Evolutionary conservation across 75 land plant species (phyloP).

Genomic region (Selaginella tamariscina): DNA sequence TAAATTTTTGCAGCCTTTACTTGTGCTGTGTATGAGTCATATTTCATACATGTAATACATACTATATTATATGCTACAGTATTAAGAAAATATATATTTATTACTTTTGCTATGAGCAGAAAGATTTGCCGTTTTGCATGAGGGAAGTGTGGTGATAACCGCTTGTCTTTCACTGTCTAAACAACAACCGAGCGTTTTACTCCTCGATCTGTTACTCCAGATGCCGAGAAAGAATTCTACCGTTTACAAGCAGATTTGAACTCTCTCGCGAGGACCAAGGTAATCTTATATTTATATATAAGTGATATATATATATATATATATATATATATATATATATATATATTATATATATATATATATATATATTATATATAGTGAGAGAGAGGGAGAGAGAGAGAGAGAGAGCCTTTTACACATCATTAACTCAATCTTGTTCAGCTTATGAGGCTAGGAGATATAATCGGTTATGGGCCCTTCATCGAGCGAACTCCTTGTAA

Average conservation of each 20-base stretch:
- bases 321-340: too few relatives aligned
- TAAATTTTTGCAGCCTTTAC: constrained; percentile 14
- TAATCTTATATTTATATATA: too few relatives aligned
- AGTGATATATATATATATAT: too few relatives aligned
- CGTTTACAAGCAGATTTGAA: constrained; percentile 79
- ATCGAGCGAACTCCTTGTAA: too few relatives aligned
- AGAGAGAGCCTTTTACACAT: too few relatives aligned
- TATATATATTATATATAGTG: too few relatives aligned
- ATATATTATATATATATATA: not conserved
- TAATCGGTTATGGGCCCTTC: constrained; percentile 88
- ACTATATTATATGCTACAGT: too few relatives aligned
- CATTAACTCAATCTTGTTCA: constrained; percentile 32
- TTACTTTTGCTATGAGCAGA: constrained; percentile 32
- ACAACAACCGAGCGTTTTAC: constrained; percentile 42
- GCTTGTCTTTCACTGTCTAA: constrained; percentile 68
- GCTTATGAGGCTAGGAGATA: constrained; percentile 87
- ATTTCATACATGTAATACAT: too few relatives aligned
- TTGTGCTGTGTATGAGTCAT: too few relatives aligned
- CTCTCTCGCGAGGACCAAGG: constrained; percentile 72
- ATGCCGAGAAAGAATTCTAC: constrained; percentile 73
- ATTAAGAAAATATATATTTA: not conserved
- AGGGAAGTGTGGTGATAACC: constrained; percentile 83
- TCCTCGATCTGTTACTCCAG: constrained; percentile 39
- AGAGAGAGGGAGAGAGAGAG: too few relatives aligned
- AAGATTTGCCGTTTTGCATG: constrained; percentile 74